Percentiles rank a stretch among this genome's conserved stretches.
phyloP scores from a whole-genome alignment of 805 yeast genomes.

The Naumovozyma baii region DNA sequence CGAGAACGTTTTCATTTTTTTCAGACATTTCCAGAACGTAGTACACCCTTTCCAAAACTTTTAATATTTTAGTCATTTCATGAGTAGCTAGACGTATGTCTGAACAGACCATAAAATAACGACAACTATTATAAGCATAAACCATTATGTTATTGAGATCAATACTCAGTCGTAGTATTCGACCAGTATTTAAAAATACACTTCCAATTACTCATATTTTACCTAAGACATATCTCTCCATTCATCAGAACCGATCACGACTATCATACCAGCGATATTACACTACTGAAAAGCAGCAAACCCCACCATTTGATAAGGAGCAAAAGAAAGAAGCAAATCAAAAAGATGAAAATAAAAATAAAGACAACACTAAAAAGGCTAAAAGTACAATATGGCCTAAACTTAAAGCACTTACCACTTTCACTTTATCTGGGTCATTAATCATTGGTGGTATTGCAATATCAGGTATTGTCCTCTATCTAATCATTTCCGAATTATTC shows the following conservation, averaged over 20 bases:
- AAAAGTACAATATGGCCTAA: conserved; percentile 37
- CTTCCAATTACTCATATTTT: neutral
- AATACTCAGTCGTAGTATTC: neutral
- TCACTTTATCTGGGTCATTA: conserved; percentile 48
- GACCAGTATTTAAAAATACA: neutral
- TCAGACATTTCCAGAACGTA: too few species aligned
- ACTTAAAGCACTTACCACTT: conserved; percentile 49
- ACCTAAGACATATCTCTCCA: neutral
- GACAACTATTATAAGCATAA: too few species aligned
- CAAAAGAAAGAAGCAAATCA: conserved; percentile 1
- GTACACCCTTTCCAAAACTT: too few species aligned
- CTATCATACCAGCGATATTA: neutral
- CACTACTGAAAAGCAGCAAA: neutral
- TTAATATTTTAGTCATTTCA: too few species aligned
- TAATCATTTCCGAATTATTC: conserved; percentile 68
- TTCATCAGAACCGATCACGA: too few species aligned
- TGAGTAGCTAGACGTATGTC: too few species aligned
- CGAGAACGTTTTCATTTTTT: too few species aligned
- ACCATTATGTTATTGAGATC: neutral
- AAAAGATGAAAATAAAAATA: neutral
- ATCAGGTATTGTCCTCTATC: conserved; percentile 58
- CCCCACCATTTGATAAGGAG: neutral
- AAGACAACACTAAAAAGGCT: conserved; percentile 14
- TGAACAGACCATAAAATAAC: too few species aligned
- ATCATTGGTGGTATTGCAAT: conserved; percentile 64